Evolutionary conservation across 2,329 filamentous ascomycete species (phyloP), one percentile per base, ranked within the genome.

Genomic region (Venturia effusa): DNA sequence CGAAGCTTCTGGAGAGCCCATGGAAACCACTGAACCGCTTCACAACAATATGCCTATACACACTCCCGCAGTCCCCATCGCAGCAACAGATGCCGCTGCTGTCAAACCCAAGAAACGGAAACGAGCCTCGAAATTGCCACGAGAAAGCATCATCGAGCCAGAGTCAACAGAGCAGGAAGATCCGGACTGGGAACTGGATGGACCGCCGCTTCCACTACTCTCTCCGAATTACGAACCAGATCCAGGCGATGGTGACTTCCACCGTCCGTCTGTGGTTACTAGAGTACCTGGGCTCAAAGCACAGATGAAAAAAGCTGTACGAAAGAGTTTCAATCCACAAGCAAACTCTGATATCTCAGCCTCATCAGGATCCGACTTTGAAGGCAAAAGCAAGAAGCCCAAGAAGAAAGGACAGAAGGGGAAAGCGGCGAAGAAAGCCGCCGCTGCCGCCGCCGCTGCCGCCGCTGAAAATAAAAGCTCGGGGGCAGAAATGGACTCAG

Each of bases 201-300:
- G 17, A 17, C 57, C 57, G 8, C 57, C 54, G 3, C 62, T 57
- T 11, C 54, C 62, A 27, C 37, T 64, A 22, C 32, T 64, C 6
- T 39, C 34, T 27, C 62, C 62, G 13, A 60, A 45, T 19, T 64
- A n/a, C 22, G 54, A 64, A 34, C 62, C 62, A 34, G 55, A 64
- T 27, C 62, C 62, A 11, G 62, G 55, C 6, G 62, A 64, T 39
- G 62, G 32, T 7, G 62, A 64, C 40, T 57, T 64, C 7, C 59
- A 57, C 32, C 62, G 62, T 15, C 62, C 54, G 13, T 43, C 37
- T 7, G 62, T 64, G 13, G 51, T 60, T 27, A 64, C 62, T 17
- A 34, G 34, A 30, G 43, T 60, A 24, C 62, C 62, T 13, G 54
- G 54, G 24, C 62, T 60, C 51, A 61, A 59, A 41, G 39, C 54